Conservation (phyloP, 164 flowering plant genomes). For the Akebia trifoliata region DNA sequence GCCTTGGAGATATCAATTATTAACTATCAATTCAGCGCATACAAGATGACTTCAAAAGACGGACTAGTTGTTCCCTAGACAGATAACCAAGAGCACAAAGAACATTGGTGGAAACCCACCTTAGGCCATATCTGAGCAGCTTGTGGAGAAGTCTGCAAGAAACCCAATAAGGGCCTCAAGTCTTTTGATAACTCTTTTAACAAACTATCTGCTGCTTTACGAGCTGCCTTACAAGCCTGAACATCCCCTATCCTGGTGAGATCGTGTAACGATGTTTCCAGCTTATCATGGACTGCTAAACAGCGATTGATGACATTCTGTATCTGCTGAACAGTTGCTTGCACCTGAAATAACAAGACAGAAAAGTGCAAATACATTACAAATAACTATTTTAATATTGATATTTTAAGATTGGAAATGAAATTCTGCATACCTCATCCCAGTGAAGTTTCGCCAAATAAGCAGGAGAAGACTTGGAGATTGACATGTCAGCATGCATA, state of each 20-base stretch:
- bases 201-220: conserved; percentile 62
- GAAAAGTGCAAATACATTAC: not conserved
- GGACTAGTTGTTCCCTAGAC: not conserved
- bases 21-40: not conserved
- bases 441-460: conserved; percentile 84
- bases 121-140: conserved; percentile 65
- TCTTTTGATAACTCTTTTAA: conserved; percentile 81
- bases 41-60: not conserved
- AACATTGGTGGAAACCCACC: conserved; percentile 32
- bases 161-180: conserved; percentile 55
- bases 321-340: conserved; percentile 60
- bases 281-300: conserved; percentile 64
- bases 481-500: conserved; percentile 75
- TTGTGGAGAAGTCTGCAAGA: conserved; percentile 73
- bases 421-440: conserved; percentile 63
- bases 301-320: conserved; percentile 47
- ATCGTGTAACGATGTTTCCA: conserved; percentile 81
- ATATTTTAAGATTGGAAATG: not conserved
- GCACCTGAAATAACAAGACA: conserved; percentile 47
- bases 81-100: not conserved
- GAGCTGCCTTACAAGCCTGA: conserved; percentile 86
- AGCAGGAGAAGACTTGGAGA: conserved; percentile 86
- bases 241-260: conserved; percentile 89
- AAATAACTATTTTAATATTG: not conserved
- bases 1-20: not conserved